Conservation (phyloP, 352 stramenopile genomes). For the Phytopythium montanum region DNA sequence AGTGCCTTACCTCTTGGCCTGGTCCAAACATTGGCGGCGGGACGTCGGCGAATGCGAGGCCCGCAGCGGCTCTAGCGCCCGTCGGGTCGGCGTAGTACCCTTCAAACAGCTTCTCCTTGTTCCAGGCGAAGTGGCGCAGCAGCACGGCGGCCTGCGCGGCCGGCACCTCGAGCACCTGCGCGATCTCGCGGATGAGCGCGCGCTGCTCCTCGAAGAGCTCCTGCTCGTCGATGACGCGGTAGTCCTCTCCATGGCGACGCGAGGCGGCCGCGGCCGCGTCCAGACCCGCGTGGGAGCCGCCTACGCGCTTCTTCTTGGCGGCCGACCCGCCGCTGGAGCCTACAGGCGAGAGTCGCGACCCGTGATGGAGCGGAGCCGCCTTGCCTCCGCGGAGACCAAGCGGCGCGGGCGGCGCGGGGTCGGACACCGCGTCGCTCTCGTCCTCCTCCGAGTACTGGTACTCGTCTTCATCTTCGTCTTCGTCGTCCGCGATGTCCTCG, state of each 20-base stretch:
- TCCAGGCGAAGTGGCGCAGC: slow-evolving; percentile 84
- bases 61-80: slow-evolving; percentile 48
- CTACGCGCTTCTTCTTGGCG: slow-evolving; percentile 75
- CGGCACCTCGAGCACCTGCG: slow-evolving; percentile 74
- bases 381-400: slow-evolving; percentile 22
- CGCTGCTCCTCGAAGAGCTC: slow-evolving; percentile 72
- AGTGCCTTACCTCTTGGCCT: slow-evolving; percentile 33
- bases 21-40: slow-evolving; percentile 27
- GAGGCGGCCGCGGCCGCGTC: slow-evolving; percentile 17
- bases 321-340: slow-evolving; percentile 31
- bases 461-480: slow-evolving; percentile 49
- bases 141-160: slow-evolving; percentile 59
- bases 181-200: slow-evolving; percentile 63
- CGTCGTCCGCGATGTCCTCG: slow-evolving; percentile 17
- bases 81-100: slow-evolving; percentile 73
- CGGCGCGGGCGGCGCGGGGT: slow-evolving; percentile 7
- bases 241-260: slow-evolving; percentile 37
- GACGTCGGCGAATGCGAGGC: slow-evolving; percentile 56
- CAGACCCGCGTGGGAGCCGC: slow-evolving; percentile 18
- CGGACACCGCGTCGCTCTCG: slow-evolving; percentile 27
- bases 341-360: slow-evolving; percentile 31
- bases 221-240: slow-evolving; percentile 81
- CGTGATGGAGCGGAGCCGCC: slow-evolving; percentile 19
- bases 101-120: slow-evolving; percentile 90
- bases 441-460: slow-evolving; percentile 75